Conservation (phyloP, 192 early-diverging fungal species). For the Coemansia reversa region DNA sequence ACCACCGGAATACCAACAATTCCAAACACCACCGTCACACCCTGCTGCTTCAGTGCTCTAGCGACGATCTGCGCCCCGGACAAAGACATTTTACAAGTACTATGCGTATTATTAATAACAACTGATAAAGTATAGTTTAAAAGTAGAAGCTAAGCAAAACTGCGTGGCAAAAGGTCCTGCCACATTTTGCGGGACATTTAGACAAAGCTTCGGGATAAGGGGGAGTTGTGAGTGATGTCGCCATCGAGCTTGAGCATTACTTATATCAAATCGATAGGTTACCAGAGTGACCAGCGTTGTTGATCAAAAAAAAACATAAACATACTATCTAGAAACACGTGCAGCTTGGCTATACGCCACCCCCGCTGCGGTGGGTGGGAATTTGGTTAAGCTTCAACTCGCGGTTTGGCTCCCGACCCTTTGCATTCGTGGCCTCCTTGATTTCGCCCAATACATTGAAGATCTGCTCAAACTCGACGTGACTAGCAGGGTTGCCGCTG, state of each 20-base stretch:
- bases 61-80: constrained; percentile 65
- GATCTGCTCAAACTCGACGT: constrained; percentile 57
- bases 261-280: not conserved
- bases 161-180: not conserved
- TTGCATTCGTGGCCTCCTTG: constrained; percentile 47
- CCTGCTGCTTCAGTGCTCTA: constrained; percentile 57
- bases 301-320: too few relatives aligned
- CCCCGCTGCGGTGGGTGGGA: constrained; percentile 55
- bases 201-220: not conserved
- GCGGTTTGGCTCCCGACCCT: constrained; percentile 20
- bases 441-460: constrained; percentile 48
- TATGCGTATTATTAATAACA: not conserved
- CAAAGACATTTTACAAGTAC: constrained; percentile 7
- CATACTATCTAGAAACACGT: too few relatives aligned
- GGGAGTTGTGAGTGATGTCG: not conserved
- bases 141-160: not conserved
- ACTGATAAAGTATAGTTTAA: not conserved
- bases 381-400: constrained; percentile 51
- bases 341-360: constrained; percentile 38
- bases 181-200: not conserved
- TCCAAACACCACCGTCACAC: constrained; percentile 66
- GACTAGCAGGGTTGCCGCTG: constrained; percentile 10
- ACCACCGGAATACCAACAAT: constrained; percentile 78
- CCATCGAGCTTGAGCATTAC: not conserved
- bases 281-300: too few relatives aligned